These are phyloP conservation scores for Aspergillus saccharolyticus DNA, from an alignment of 495 filamentous ascomycete species.

Conservation along the genomic window DNA sequence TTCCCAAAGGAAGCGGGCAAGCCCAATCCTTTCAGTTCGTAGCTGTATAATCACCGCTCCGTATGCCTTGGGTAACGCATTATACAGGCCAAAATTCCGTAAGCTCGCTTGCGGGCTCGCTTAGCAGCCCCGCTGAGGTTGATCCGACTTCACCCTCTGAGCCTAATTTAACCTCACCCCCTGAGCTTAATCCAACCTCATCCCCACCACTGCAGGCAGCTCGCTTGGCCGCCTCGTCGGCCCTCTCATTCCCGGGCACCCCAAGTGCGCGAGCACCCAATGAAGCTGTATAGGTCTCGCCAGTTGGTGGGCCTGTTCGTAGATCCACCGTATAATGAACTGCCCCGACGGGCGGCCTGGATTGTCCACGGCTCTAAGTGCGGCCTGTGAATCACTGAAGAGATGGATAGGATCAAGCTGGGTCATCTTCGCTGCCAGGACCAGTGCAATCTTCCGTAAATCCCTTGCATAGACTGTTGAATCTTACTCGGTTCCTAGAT, in stretches of 20 bases:
- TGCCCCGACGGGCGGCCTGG: conserved; percentile 9
- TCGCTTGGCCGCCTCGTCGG: conserved; percentile 6
- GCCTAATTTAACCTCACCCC: not conserved
- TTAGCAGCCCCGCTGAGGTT: too few species aligned
- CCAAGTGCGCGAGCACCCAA: conserved; percentile 1
- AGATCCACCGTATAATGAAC: conserved; percentile 4
- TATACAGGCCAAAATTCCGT: conserved; percentile 9
- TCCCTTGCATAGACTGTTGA: not conserved
- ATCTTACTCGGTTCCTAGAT: not conserved
- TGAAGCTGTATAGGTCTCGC: not conserved
- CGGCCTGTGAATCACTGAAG: not conserved
- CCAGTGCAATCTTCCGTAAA: not conserved
- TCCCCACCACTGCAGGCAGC: not conserved
- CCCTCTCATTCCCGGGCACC: conserved; percentile 1
- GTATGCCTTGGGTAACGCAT: conserved; percentile 15
- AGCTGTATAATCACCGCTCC: conserved; percentile 25
- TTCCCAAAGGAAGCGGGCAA: conserved; percentile 21
- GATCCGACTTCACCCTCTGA: not conserved
- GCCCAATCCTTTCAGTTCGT: conserved; percentile 23
- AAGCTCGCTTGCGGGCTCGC: too few species aligned
- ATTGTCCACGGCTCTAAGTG: not conserved
- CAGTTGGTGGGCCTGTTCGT: not conserved
- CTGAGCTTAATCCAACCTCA: too few species aligned
- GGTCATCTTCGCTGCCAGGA: not conserved
- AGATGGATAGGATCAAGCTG: not conserved